Conservation (phyloP, 768 basidiomycete genomes). For the Cystobasidium ongulense region DNA sequence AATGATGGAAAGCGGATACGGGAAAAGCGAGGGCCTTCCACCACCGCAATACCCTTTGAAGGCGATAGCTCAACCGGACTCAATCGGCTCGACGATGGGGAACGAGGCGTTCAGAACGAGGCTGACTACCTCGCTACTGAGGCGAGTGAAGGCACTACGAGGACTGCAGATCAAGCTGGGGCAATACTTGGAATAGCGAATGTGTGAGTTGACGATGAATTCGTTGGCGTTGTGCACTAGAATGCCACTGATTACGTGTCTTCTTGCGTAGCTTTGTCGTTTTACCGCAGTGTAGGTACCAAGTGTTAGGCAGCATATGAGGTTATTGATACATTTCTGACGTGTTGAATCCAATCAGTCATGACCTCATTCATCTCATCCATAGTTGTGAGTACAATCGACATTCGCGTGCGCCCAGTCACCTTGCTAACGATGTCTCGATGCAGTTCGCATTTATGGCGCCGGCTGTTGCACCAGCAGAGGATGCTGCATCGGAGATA, state of each 20-base stretch:
- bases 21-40: no score
- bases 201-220: slow-evolving; percentile 17
- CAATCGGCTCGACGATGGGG: neutral
- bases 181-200: slow-evolving; percentile 25
- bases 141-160: neutral
- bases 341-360: neutral
- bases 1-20: neutral
- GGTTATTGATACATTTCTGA: neutral
- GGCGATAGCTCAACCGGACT: neutral
- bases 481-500: neutral
- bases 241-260: no score
- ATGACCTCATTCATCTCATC: slow-evolving; percentile 25
- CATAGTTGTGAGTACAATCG: slow-evolving; percentile 3
- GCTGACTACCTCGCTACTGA: neutral
- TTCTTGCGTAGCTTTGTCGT: slow-evolving; percentile 27
- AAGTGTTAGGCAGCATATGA: neutral
- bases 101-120: neutral
- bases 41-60: no score
- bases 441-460: slow-evolving; percentile 20
- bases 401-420: neutral
- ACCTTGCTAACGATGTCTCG: no score
- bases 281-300: slow-evolving; percentile 18
- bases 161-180: slow-evolving; percentile 26
- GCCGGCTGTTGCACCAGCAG: neutral
- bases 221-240: no score